phyloP scores from a whole-genome alignment of 768 basidiomycete genomes.

The Kwoniella dejecticola region DNA sequence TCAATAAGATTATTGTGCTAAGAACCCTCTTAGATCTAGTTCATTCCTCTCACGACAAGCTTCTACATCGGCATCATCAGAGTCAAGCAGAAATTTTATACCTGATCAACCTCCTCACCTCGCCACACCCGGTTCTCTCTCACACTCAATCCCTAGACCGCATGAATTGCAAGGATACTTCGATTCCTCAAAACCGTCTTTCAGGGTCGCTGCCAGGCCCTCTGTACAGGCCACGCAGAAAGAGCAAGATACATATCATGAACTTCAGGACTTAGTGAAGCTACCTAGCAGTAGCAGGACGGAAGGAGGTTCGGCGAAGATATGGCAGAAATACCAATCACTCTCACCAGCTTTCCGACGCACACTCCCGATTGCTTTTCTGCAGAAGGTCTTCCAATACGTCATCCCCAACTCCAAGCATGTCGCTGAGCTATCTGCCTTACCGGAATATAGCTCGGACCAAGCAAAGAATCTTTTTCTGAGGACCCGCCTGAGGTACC shows the following conservation, averaged over 20 bases:
- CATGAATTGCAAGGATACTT: background rate
- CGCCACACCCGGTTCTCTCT: background rate
- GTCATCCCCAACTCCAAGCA: conserved; percentile 17
- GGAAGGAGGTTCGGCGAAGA: conserved; percentile 5
- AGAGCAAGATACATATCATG: background rate
- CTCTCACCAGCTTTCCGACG: conserved; percentile 15
- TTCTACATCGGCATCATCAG: conserved; percentile 8
- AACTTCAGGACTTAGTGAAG: conserved; percentile 1
- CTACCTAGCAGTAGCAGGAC: background rate
- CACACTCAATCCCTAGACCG: background rate
- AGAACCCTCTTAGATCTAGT: background rate
- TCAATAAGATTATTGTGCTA: background rate
- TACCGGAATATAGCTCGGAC: background rate
- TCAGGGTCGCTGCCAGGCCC: background rate
- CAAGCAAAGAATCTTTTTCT: background rate
- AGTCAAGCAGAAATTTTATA: background rate
- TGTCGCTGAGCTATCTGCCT: background rate
- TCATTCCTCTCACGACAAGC: conserved; percentile 3
- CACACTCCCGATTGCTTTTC: conserved; percentile 6
- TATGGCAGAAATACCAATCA: conserved; percentile 14
- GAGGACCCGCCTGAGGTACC: background rate
- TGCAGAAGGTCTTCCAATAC: conserved; percentile 19
- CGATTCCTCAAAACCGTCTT: background rate
- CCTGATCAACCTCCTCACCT: conserved; percentile 2
- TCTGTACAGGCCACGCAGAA: background rate